Conservation (phyloP, 805 yeast species). For the Saturnispora bothae region DNA sequence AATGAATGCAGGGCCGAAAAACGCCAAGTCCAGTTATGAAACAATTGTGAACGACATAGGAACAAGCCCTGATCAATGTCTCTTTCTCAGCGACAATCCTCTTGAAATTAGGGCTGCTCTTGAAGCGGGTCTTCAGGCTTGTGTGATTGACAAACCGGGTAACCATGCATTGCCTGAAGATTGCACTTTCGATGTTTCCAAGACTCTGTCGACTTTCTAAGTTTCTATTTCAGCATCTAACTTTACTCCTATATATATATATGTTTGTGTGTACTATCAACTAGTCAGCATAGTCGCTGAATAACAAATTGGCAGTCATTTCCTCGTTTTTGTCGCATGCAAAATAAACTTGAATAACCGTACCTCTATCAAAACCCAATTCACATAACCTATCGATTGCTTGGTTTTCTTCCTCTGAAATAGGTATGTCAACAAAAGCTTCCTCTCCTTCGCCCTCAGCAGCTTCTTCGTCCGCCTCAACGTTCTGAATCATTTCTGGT, state of each 20-base stretch:
- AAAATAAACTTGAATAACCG: slow-evolving; percentile 87
- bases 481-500: slow-evolving; percentile 27
- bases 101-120: slow-evolving; percentile 69
- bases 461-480: slow-evolving; percentile 26
- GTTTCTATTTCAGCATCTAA: too few species aligned
- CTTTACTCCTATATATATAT: too few species aligned
- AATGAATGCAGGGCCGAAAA: slow-evolving; percentile 69
- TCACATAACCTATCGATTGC: slow-evolving; percentile 88
- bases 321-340: slow-evolving; percentile 98
- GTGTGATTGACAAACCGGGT: slow-evolving; percentile 64
- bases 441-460: slow-evolving; percentile 14
- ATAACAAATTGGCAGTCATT: slow-evolving; percentile 85
- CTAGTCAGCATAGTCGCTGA: slow-evolving; percentile 41
- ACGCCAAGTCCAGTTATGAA: slow-evolving; percentile 43
- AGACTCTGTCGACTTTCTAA: too few species aligned
- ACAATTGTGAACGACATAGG: slow-evolving; percentile 34
- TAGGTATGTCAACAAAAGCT: slow-evolving; percentile 33
- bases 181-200: slow-evolving; percentile 16
- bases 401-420: slow-evolving; percentile 75
- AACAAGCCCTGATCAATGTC: slow-evolving; percentile 26
- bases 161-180: slow-evolving; percentile 41
- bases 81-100: slow-evolving; percentile 76
- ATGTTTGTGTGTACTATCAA: background rate
- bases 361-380: slow-evolving; percentile 80
- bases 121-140: slow-evolving; percentile 48